Percentiles rank a stretch among this genome's conserved stretches.
Evolutionary conservation across 2,329 filamentous ascomycete genomes (phyloP).

Genomic region (Ceratocystiopsis brevicomis): DNA sequence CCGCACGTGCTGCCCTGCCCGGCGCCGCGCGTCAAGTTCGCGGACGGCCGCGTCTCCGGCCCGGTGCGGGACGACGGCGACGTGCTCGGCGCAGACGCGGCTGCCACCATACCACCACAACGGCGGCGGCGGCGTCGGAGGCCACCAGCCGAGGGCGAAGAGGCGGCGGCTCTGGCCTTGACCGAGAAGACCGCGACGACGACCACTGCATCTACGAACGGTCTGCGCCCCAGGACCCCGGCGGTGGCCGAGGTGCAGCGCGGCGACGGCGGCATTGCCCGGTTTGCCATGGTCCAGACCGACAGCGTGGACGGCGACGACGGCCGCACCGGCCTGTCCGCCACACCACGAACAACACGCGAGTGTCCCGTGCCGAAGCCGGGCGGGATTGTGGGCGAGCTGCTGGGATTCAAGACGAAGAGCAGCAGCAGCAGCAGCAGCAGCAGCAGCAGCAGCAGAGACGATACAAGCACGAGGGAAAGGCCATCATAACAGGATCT

Average conservation of each 20-base stretch:
- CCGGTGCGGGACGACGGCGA: no score
- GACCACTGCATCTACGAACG: no score
- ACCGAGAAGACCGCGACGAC: no score
- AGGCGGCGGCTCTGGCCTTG: not conserved
- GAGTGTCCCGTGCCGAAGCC: slow-evolving; percentile 93
- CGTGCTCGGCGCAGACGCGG: slow-evolving; percentile 23
- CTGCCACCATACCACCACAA: slow-evolving; percentile 3
- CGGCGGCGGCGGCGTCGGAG: slow-evolving; percentile 24
- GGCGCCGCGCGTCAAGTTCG: slow-evolving; percentile 53
- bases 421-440: no score
- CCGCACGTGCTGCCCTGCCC: slow-evolving; percentile 88
- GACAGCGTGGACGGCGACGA: slow-evolving; percentile 13
- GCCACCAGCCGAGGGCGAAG: not conserved
- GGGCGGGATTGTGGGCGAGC: slow-evolving; percentile 36
- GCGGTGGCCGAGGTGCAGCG: slow-evolving; percentile 18
- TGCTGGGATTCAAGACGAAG: slow-evolving; percentile 38
- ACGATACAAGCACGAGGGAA: no score
- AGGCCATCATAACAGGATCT: no score
- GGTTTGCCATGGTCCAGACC: slow-evolving; percentile 23
- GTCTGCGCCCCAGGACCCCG: not conserved
- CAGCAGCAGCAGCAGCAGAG: no score
- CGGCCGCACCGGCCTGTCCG: no score
- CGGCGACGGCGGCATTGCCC: slow-evolving; percentile 26
- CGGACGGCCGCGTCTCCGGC: slow-evolving; percentile 40
- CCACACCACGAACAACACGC: slow-evolving; percentile 17